phyloP scores from a whole-genome alignment of 495 filamentous ascomycete species.

The Hyaloscypha finlandica region DNA sequence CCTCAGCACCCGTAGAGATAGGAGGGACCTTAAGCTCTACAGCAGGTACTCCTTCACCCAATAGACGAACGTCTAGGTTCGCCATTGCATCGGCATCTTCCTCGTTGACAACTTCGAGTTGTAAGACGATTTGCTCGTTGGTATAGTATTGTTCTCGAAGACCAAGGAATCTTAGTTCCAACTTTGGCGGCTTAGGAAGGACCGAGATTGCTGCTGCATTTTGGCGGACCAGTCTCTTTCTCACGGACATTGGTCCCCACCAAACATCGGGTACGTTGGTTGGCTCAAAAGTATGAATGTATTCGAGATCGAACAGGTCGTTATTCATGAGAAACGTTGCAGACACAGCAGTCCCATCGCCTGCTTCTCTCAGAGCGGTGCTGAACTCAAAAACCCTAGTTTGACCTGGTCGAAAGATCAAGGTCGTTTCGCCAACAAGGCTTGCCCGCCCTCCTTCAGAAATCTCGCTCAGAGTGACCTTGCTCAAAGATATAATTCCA shows the following conservation, averaged over 20 bases:
- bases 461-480: conserved; percentile 33
- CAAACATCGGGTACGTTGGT: conserved; percentile 46
- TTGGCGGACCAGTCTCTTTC: conserved; percentile 48
- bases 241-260: conserved; percentile 53
- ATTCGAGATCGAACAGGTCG: conserved; percentile 67
- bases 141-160: conserved; percentile 75
- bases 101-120: conserved; percentile 73
- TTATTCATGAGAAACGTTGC: conserved; percentile 63
- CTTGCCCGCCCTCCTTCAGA: conserved; percentile 7
- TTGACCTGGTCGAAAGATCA: conserved; percentile 68
- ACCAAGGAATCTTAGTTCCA: conserved; percentile 67
- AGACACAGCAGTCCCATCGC: conserved; percentile 66
- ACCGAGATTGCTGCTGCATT: conserved; percentile 62
- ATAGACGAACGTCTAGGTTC: conserved; percentile 65
- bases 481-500: conserved; percentile 18
- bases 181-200: conserved; percentile 88
- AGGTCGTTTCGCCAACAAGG: conserved; percentile 60
- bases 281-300: conserved; percentile 55
- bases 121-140: conserved; percentile 69
- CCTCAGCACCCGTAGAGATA: conserved; percentile 38
- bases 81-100: conserved; percentile 80
- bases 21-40: conserved; percentile 28
- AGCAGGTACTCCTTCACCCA: conserved; percentile 58
- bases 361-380: conserved; percentile 77
- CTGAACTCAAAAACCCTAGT: conserved; percentile 71